These are phyloP conservation scores for Lachnellula arida DNA, from an alignment of 2,329 filamentous ascomycete genomes.

Conservation along the genomic window DNA sequence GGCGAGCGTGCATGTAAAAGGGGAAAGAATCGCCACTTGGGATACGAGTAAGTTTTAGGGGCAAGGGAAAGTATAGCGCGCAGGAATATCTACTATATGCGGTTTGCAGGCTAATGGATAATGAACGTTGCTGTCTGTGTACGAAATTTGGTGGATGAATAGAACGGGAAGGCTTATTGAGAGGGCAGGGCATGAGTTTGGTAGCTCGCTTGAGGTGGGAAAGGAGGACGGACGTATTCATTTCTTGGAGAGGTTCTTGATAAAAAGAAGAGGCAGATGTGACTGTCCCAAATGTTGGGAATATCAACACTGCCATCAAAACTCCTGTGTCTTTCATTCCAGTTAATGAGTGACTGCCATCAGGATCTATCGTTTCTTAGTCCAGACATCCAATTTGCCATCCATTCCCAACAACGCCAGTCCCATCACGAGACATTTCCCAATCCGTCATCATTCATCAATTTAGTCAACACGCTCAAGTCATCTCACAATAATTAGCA, in stretches of 20 bases:
- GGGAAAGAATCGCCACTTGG: no score
- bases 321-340: neutral
- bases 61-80: no score
- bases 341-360: neutral
- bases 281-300: no score
- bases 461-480: slow-evolving; percentile 5
- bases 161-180: neutral
- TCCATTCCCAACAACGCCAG: neutral
- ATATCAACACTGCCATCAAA: no score
- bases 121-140: neutral
- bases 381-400: slow-evolving; percentile 7
- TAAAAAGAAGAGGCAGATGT: no score
- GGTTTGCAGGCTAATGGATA: no score
- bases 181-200: neutral
- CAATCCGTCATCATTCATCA: neutral
- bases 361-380: slow-evolving; percentile 1
- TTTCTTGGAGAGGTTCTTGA: neutral
- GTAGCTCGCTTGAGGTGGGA: neutral
- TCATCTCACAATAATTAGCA: slow-evolving; percentile 68
- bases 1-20: no score
- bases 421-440: neutral
- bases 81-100: no score
- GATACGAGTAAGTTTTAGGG: no score
- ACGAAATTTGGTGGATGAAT: neutral
- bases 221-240: neutral